Base-by-base conservation (phyloP, 768 basidiomycete genomes). In the Boletus rubescentipes region DNA sequence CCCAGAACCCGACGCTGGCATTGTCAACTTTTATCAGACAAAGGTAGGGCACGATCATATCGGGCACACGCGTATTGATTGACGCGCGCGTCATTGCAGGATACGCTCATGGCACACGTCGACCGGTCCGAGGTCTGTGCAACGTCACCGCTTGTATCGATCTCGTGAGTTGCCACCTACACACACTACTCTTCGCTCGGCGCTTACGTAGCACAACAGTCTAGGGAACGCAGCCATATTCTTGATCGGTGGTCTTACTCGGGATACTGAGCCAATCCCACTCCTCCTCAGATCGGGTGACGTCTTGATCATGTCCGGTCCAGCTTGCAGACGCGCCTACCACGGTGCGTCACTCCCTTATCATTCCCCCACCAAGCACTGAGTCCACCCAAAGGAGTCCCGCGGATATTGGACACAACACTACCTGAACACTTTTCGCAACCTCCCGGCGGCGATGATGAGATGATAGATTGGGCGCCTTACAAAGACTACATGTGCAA, bases 81-180 rank as follows among this genome's bases (percentile, higher is more conserved):
- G 15, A 41, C 20, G 32, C 40, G n/a, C 20, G 3, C 37, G 15
- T 18, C 35, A 26, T 46, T 26, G 18, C n/a, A 57, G 81, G 94
- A 98, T 58, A 91, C 93, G 0, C 81, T 99, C 18, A 98, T 98
- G 89, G 96, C 84, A 0, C 96, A 99, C 68, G 92, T 97, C n/a
- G 96, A 99, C 70, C 89, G 91, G 18, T 93, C 95, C 20, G 96
- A 99, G 72, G 79, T 96, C 9, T 96, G 94, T 61, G 85, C 92
- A 2, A 91, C 91, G 5, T 87, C 92, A 0, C 96, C 96, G 0
- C 79, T 99, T 0, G 91, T 98, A 6, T 97, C 93, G 0, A 85
- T 99, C 46, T 97, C 94, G 94, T 95, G 60, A 62, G 89, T 70
- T 43, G 42, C 44, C 16, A 43, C 29, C 18, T n/a, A 16, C 32